A percentile compares a stretch with the other conserved stretches of the same genome.
phyloP scores from a whole-genome alignment of 2,329 filamentous ascomycete genomes.

The Hypoxylon sp. region DNA sequence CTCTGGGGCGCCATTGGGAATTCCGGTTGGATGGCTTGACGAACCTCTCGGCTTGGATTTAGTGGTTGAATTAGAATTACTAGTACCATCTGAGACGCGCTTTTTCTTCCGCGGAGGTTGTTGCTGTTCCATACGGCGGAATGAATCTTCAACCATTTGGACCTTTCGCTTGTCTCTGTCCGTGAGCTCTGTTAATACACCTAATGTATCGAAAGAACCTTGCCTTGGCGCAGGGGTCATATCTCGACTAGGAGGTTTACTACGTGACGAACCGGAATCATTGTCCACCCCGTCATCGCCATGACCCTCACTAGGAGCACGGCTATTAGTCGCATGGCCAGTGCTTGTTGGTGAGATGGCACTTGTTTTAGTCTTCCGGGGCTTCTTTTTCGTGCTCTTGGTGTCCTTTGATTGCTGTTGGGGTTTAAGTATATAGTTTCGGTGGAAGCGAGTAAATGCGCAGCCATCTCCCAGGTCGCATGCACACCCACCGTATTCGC shows the following conservation, averaged over 20 bases:
- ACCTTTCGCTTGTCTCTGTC: constrained; percentile 78
- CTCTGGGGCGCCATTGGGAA: constrained; percentile 56
- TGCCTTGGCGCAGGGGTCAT: constrained; percentile 72
- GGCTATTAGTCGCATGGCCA: constrained; percentile 73
- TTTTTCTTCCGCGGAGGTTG: constrained; percentile 74
- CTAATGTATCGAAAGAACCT: constrained; percentile 72
- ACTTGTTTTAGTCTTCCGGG: constrained; percentile 68
- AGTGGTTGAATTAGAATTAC: constrained; percentile 51
- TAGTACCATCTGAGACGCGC: constrained; percentile 69
- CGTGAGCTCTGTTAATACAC: constrained; percentile 74
- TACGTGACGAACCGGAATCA: constrained; percentile 70
- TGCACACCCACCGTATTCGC: constrained; percentile 85
- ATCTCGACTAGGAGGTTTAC: constrained; percentile 77
- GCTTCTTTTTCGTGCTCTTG: constrained; percentile 61
- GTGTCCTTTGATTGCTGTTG: constrained; percentile 61
- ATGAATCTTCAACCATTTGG: constrained; percentile 74
- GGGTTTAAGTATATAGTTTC: constrained; percentile 67
- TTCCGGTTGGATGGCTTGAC: constrained; percentile 37
- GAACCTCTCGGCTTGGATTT: constrained; percentile 58
- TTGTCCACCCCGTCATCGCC: constrained; percentile 69
- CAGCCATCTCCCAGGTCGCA: constrained; percentile 76
- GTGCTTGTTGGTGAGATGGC: constrained; percentile 74
- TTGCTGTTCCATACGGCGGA: constrained; percentile 74
- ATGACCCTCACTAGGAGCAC: constrained; percentile 74
- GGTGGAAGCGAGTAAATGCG: constrained; percentile 74